A percentile compares a stretch with the other conserved stretches of the same genome.
Evolutionary conservation across 2,329 filamentous ascomycete species (phyloP).

Genomic region (Chaetoscypha palmicola): DNA sequence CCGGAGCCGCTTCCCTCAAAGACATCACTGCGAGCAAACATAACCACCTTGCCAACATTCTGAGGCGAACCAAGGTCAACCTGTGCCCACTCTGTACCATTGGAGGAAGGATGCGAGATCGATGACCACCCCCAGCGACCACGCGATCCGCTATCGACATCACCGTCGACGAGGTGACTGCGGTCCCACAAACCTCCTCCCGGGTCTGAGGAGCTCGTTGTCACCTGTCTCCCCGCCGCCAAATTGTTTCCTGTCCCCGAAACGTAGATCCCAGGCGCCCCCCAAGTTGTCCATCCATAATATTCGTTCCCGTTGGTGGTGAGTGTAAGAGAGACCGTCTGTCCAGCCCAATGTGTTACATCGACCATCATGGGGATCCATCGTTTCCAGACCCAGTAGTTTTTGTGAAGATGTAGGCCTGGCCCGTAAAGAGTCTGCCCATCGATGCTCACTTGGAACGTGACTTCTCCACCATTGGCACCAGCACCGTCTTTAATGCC

Average conservation of each 20-base stretch:
- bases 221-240: constrained; percentile 5
- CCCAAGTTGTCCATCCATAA: constrained; percentile 16
- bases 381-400: constrained; percentile 14
- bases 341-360: constrained; percentile 12
- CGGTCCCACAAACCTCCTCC: constrained; percentile 4
- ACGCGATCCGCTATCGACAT: constrained; percentile 2
- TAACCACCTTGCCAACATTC: constrained; percentile 12
- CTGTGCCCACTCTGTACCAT: constrained; percentile 10
- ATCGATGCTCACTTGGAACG: constrained; percentile 13
- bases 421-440: constrained; percentile 10
- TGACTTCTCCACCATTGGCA: constrained; percentile 8
- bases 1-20: constrained; percentile 9
- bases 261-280: constrained; percentile 11
- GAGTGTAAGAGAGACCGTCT: constrained; percentile 8
- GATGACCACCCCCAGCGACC: constrained; percentile 13
- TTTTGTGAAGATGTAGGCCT: constrained; percentile 8
- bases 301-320: constrained; percentile 9
- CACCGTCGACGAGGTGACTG: constrained; percentile 8
- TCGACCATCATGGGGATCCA: constrained; percentile 16
- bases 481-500: constrained; percentile 16
- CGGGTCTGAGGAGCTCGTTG: constrained; percentile 9
- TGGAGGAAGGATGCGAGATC: constrained; percentile 3
- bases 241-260: constrained; percentile 9
- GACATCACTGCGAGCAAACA: constrained; percentile 13
- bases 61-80: constrained; percentile 8